A percentile compares a stretch with the other conserved stretches of the same genome.
Conservation (phyloP, 1,284 basidiomycete genomes). For the Ceratobasidium papillatum region DNA sequence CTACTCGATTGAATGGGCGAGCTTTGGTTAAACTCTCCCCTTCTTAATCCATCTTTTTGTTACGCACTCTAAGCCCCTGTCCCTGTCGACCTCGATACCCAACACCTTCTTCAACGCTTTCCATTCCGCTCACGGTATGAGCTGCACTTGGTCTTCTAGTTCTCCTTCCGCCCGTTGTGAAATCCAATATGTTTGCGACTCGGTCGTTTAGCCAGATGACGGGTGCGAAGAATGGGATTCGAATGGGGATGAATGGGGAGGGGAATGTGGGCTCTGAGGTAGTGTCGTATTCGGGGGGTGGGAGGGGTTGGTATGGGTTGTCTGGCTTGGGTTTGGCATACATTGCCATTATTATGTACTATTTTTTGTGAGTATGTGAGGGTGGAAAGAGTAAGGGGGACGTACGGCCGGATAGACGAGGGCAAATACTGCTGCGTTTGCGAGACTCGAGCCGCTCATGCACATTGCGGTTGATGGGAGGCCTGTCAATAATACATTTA, state of each 20-base stretch:
- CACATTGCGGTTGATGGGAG: constrained; percentile 73
- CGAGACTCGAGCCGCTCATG: constrained; percentile 72
- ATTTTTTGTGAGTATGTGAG: constrained; percentile 43
- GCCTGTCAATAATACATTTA: constrained; percentile 54
- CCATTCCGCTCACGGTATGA: constrained; percentile 35
- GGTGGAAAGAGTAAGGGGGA: constrained; percentile 44
- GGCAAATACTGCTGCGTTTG: constrained; percentile 80
- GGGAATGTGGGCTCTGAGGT: constrained; percentile 57
- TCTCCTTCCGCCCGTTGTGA: constrained; percentile 53
- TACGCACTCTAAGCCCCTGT: constrained; percentile 21
- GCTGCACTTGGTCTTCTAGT: constrained; percentile 32
- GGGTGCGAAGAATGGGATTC: constrained; percentile 73
- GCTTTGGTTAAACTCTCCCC: constrained; percentile 72
- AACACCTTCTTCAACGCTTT: constrained; percentile 41
- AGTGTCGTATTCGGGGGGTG: constrained; percentile 50
- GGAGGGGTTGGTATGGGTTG: constrained; percentile 73
- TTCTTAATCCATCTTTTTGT: constrained; percentile 17
- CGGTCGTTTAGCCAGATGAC: constrained; percentile 79
- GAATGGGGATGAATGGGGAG: constrained; percentile 73
- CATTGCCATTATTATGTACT: constrained; percentile 84
- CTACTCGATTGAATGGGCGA: constrained; percentile 90
- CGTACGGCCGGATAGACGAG: constrained; percentile 77
- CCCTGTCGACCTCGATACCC: constrained; percentile 44
- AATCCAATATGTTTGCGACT: constrained; percentile 68
- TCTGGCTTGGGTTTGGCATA: constrained; percentile 69